phyloP scores from a whole-genome alignment of 306 rosid species.

The Rosa chinensis region DNA sequence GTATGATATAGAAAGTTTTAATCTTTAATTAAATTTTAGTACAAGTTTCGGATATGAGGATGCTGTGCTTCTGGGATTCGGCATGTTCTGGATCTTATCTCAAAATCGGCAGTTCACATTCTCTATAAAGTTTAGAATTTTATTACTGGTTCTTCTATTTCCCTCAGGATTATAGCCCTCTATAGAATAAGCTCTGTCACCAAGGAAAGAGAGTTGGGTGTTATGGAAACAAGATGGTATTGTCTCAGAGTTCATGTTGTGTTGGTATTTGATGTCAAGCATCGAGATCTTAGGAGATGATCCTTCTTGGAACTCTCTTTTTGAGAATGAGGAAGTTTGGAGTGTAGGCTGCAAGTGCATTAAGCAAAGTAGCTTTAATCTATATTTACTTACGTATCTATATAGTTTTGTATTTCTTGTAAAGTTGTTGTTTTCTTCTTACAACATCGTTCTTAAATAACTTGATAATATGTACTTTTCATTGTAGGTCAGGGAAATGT shows the following conservation, averaged over 20 bases:
- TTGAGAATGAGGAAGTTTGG: background rate
- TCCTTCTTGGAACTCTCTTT: background rate
- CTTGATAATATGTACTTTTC: background rate
- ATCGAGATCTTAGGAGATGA: background rate
- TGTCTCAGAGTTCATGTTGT: background rate
- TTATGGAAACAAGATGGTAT: background rate
- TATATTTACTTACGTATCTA: background rate
- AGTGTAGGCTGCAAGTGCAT: background rate
- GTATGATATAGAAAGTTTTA: background rate
- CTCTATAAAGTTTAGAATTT: background rate
- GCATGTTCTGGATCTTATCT: background rate
- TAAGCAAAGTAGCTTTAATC: background rate
- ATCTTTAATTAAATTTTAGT: no score
- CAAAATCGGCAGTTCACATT: background rate
- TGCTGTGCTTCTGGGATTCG: background rate
- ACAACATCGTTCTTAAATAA: background rate
- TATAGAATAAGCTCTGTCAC: background rate
- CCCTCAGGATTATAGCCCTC: background rate
- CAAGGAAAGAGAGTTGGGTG: background rate
- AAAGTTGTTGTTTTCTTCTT: conserved; percentile 1
- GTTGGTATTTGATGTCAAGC: background rate
- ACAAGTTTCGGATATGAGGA: background rate
- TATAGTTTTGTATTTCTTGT: background rate
- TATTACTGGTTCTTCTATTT: background rate
- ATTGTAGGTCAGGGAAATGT: conserved; percentile 76